Base-by-base conservation (phyloP, 179 eudicot species). In the Beta lomatogona region DNA sequence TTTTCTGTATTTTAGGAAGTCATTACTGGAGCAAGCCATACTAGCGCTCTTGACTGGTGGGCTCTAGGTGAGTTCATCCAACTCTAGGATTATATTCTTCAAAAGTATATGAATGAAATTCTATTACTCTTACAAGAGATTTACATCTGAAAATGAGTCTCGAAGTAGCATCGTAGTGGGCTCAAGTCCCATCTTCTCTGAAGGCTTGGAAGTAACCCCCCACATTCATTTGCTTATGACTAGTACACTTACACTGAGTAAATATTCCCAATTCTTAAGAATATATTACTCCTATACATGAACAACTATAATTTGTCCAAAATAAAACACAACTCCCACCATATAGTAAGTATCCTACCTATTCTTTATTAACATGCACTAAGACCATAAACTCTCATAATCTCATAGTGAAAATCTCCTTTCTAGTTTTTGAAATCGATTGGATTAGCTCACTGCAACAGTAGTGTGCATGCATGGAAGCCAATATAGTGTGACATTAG, bases 31-130 rank as follows among this genome's bases (percentile, higher is more conserved):
- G 91, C 84, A 45, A 95, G 97, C 70, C 99, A 95, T 83, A 90
- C 92, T 76, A 92, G 99, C 79, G 98, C 98, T 72, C 91, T 96
- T 82, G 99, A 96, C 85, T 96, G 99, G 99, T 95, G 99, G 99
- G 91, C 97, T 84, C 85, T 95, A 75, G 99, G 99, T 95, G 83
- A 88, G 97, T 73, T 52, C 59, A 66, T 73, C 45, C 55, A 18
- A 73, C 64, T 48, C 44, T 6, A 44, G 16, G 25, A 2, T 68
- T 19, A 41, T 18, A 19, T 45, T 19, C 9, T 41, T 13, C 1
- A 41, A 1, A 16, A 16, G 4, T 57, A 1, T 14, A 16, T 60
- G 1, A 16, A 16, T 60, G 18, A 60, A n/a, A 8, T 19, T n/a
- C 16, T 60, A 60, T 60, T n/a, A n/a, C 19, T 60, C 25, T 21